Evolutionary conservation across 495 filamentous ascomycete species (phyloP).

Genomic region (Amniculicola lignicola): DNA sequence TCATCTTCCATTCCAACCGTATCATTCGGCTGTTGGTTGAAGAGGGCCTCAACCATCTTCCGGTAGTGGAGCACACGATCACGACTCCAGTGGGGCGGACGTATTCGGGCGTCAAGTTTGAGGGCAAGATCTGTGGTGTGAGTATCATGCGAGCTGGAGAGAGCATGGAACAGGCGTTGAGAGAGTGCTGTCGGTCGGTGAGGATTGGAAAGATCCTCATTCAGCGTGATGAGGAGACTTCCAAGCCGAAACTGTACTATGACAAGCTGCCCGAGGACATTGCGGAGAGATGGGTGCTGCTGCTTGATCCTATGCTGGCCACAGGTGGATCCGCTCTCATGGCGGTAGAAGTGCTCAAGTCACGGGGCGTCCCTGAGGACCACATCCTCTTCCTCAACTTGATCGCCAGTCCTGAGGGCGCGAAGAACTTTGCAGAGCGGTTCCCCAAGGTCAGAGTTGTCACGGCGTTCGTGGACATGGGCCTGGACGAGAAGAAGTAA

Average conservation of each 20-base stretch:
- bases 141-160: slow-evolving; percentile 98
- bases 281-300: slow-evolving; percentile 81
- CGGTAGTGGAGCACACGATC: slow-evolving; percentile 79
- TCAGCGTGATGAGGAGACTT: slow-evolving; percentile 93
- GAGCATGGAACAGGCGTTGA: slow-evolving; percentile 94
- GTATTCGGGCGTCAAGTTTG: slow-evolving; percentile 91
- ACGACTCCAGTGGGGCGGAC: slow-evolving; percentile 84
- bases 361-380: slow-evolving; percentile 88
- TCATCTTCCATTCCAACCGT: slow-evolving; percentile 98
- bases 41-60: slow-evolving; percentile 94
- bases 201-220: slow-evolving; percentile 98
- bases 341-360: slow-evolving; percentile 88
- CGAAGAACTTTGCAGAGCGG: slow-evolving; percentile 80
- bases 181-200: slow-evolving; percentile 94
- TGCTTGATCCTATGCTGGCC: slow-evolving; percentile 98
- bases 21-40: slow-evolving; percentile 98
- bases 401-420: slow-evolving; percentile 90
- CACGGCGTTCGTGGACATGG: slow-evolving; percentile 94
- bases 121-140: slow-evolving; percentile 97
- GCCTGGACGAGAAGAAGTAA: slow-evolving; percentile 95
- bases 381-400: slow-evolving; percentile 93
- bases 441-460: slow-evolving; percentile 92
- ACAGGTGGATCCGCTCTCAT: slow-evolving; percentile 95
- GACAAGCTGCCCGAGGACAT: slow-evolving; percentile 96
- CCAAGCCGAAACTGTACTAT: slow-evolving; percentile 88